Base-by-base conservation (phyloP, 306 rosid species). In the Carpinus fangiana region DNA sequence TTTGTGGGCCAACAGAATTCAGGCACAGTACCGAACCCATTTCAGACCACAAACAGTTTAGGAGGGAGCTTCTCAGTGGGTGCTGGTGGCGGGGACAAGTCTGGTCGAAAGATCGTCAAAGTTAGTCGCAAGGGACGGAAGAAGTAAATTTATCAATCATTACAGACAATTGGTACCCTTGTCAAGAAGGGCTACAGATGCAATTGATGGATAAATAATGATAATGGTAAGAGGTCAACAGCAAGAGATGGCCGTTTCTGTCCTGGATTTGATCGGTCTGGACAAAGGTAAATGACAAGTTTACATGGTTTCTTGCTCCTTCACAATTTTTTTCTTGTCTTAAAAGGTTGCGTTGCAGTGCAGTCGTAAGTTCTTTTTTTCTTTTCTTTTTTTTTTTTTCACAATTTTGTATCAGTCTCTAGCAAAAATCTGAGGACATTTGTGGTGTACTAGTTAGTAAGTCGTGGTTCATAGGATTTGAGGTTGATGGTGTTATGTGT, bases 21-120 rank as follows among this genome's bases (percentile, higher is more conserved):
- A 5, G 26, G 77, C 70, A 77, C 79, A 78, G 73, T 86, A 26
- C 97, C 85, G 86, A 92, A 81, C 76, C 90, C 90, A 73, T 91
- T 91, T 84, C 98, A 90, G 87, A 85, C 89, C 73, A 81, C 98
- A 26, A 87, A 91, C 73, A 90, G 97, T 82, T 76, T 87, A n/a
- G 92, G 89, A 28, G 91, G 93, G 75, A 91, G 90, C 85, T 95
- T 95, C 90, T 92, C 98, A 11, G 67, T 92, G 84, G 98, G 98
- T 14, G 76, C 92, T 0, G 91, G 90, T 70, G 92, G 90, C 0
- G 89, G 88, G 26, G 98, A 95, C 83, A 91, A 93, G 86, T 56
- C 93, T 23, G 87, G 82, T 75, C 87, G 97, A 73, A 92, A 57
- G 78, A 21, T 18, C 8, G 38, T 91, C 48, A 91, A 43, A 81